phyloP scores from a whole-genome alignment of 2,329 filamentous ascomycete species.

The Claviceps maximensis region DNA sequence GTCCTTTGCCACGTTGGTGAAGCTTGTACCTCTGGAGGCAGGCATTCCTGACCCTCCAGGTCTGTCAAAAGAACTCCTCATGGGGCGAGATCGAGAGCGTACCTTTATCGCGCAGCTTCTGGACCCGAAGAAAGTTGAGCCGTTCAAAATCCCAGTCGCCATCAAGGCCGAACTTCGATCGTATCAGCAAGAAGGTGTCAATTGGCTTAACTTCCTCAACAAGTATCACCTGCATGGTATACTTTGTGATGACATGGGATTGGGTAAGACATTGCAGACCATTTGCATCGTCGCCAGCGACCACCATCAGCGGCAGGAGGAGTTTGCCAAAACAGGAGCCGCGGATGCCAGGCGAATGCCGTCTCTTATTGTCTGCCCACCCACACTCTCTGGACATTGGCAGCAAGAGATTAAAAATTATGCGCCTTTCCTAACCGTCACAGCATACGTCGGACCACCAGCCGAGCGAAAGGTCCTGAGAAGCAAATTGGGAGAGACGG shows the following conservation, averaged over 20 bases:
- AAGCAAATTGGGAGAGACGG: conserved; percentile 58
- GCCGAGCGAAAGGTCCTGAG: conserved; percentile 62
- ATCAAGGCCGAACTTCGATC: conserved; percentile 95
- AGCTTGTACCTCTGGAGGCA: conserved; percentile 90
- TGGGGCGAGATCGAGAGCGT: conserved; percentile 83
- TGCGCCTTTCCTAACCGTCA: conserved; percentile 80
- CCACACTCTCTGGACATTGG: conserved; percentile 94
- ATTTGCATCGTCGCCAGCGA: conserved; percentile 97
- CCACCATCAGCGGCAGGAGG: conserved; percentile 83
- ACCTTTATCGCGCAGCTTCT: conserved; percentile 95
- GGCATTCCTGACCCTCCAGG: conserved; percentile 95
- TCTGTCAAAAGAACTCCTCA: conserved; percentile 73
- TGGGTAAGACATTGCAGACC: conserved; percentile 94
- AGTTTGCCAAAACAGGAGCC: conserved; percentile 71
- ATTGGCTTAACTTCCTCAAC: conserved; percentile 97
- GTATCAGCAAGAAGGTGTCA: conserved; percentile 97
- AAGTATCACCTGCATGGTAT: conserved; percentile 96
- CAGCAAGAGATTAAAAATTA: conserved; percentile 95
- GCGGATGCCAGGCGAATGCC: conserved; percentile 69
- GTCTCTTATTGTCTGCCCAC: conserved; percentile 89
- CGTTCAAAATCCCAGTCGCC: conserved; percentile 83
- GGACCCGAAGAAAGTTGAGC: conserved; percentile 91
- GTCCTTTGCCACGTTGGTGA: conserved; percentile 91
- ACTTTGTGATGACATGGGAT: conserved; percentile 97
- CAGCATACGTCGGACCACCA: conserved; percentile 84